Evolutionary conservation across 2,329 filamentous ascomycete species (phyloP).

Genomic region (Nemania sp.): DNA sequence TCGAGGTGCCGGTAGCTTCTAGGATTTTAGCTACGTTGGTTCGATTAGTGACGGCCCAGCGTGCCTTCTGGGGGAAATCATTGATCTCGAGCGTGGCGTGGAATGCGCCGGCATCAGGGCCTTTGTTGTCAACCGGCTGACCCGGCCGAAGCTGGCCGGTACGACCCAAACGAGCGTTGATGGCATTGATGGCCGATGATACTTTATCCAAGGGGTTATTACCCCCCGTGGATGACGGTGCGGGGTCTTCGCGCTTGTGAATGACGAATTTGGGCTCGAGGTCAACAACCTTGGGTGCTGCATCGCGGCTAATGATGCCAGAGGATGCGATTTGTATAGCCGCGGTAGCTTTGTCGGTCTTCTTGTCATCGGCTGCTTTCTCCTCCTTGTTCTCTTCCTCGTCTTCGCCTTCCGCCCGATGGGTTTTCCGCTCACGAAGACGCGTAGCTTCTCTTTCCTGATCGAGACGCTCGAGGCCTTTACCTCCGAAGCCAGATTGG

Average conservation of each 20-base stretch:
- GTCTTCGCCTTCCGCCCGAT: slow-evolving; percentile 83
- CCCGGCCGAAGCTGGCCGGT: slow-evolving; percentile 88
- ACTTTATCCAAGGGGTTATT: slow-evolving; percentile 83
- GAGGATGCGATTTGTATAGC: slow-evolving; percentile 67
- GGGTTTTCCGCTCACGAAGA: slow-evolving; percentile 83
- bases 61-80: slow-evolving; percentile 97
- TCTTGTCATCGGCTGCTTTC: slow-evolving; percentile 69
- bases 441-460: slow-evolving; percentile 87
- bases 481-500: slow-evolving; percentile 89
- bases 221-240: slow-evolving; percentile 45
- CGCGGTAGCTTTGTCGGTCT: slow-evolving; percentile 69
- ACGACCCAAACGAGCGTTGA: slow-evolving; percentile 87
- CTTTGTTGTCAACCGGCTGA: slow-evolving; percentile 97
- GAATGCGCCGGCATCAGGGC: slow-evolving; percentile 93
- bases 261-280: slow-evolving; percentile 68
- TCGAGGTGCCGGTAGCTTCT: slow-evolving; percentile 90
- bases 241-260: slow-evolving; percentile 67
- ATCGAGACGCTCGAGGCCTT: slow-evolving; percentile 89
- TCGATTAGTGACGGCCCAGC: slow-evolving; percentile 97
- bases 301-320: slow-evolving; percentile 58
- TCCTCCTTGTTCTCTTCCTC: slow-evolving; percentile 77
- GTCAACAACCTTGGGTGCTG: slow-evolving; percentile 52
- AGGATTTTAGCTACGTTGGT: slow-evolving; percentile 99
- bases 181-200: slow-evolving; percentile 85
- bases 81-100: slow-evolving; percentile 99